Base-by-base conservation (phyloP, 768 basidiomycete genomes). In the Scleroderma bovista region DNA sequence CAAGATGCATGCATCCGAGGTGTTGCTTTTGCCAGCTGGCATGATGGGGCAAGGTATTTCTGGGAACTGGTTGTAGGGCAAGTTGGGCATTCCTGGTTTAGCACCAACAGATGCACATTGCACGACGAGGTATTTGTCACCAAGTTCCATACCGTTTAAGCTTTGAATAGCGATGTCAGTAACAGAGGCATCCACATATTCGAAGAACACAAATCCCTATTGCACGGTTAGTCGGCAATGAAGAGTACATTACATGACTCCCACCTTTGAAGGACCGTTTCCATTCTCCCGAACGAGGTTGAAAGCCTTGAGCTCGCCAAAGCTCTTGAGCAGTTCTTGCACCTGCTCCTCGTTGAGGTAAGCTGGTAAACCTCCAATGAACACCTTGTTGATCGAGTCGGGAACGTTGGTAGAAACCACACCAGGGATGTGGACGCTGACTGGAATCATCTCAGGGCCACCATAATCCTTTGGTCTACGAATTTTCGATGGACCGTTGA, bases 321-420 rank as follows among this genome's bases (percentile, higher is more conserved):
- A 99, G 63, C 86, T 92, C 75, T 93, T 97, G 55, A 99, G 76
- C 29, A 99, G 67, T 66, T 99, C 96, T 83, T 95, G 92, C 51
- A 98, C 96, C 70, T 98, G 94, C 63, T 96, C 96, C 69, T 99
- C 96, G 60, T 91, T 94, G 43, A 99, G 81, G 67, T 98, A 97
- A 19, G 88, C 79, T 15, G 96, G 96, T 50, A 99, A 73, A 47
- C 94, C 95, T 38, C 96, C 96, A 52, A 99, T 88, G 61, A 98
- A 99, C 46, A 99, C 78, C 74, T 98, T 98, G 81, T 98, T 94
- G 69, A 89, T 88, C 22, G 93, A 93, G 67, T 99, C 96, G n/a
- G 93, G 93, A 20, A 97, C 93, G 59, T 93, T 94, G 47, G 91
- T 93, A 6, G 91, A 93, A n/a, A 96, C 90, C 38, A 93, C 88